These are phyloP conservation scores for Melanomma pulvis-pyrius DNA, from an alignment of 495 filamentous ascomycete genomes.

Conservation along the genomic window DNA sequence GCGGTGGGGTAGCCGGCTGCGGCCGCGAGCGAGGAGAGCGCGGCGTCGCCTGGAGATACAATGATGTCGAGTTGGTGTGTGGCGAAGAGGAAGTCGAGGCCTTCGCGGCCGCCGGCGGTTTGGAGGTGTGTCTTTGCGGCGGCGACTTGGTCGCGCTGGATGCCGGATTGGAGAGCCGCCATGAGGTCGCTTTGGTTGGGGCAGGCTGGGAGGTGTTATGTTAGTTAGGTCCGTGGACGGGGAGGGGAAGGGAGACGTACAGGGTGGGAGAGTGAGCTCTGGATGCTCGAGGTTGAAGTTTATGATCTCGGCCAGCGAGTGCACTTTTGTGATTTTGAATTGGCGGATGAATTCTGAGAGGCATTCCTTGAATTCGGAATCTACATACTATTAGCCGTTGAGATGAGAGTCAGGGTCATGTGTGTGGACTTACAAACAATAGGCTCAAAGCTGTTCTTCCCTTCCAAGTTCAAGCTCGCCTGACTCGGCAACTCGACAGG, in stretches of 20 bases:
- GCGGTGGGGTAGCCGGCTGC: slow-evolving; percentile 42
- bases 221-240: neutral
- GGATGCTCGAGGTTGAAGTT: slow-evolving; percentile 39
- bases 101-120: slow-evolving; percentile 27
- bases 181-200: slow-evolving; percentile 38
- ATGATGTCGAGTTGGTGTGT: slow-evolving; percentile 36
- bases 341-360: slow-evolving; percentile 32
- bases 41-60: slow-evolving; percentile 36
- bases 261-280: slow-evolving; percentile 29
- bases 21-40: slow-evolving; percentile 35
- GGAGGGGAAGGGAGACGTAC: slow-evolving; percentile 8
- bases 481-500: slow-evolving; percentile 34
- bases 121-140: slow-evolving; percentile 25
- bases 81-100: slow-evolving; percentile 36
- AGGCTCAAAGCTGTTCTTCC: slow-evolving; percentile 34
- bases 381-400: slow-evolving; percentile 2
- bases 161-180: slow-evolving; percentile 26
- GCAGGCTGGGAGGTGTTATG: slow-evolving; percentile 15
- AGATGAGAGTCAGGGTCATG: neutral
- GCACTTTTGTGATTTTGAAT: slow-evolving; percentile 37
- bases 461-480: slow-evolving; percentile 30
- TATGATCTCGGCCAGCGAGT: slow-evolving; percentile 38
- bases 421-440: slow-evolving; percentile 36
- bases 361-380: slow-evolving; percentile 35
- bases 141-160: slow-evolving; percentile 15